These are phyloP conservation scores for Populus hybrid DNA, from an alignment of 441 rosid genomes.

Conservation along the genomic window DNA sequence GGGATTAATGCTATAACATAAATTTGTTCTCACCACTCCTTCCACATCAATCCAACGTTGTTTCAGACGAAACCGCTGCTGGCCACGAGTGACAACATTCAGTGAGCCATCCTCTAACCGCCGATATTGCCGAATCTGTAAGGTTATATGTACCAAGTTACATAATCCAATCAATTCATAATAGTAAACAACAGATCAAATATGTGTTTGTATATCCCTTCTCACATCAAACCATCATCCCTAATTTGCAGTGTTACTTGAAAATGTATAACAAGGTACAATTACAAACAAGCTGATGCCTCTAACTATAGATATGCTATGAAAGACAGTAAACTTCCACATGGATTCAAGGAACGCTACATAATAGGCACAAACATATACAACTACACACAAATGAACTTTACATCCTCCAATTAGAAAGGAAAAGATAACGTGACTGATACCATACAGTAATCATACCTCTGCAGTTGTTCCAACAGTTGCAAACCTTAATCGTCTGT, in stretches of 20 bases:
- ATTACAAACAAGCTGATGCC: background rate
- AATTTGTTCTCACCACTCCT: constrained; percentile 65
- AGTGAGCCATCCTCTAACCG: constrained; percentile 78
- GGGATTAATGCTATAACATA: constrained; percentile 6
- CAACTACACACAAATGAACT: background rate
- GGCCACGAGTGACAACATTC: constrained; percentile 88
- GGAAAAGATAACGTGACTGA: background rate
- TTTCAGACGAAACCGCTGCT: constrained; percentile 72
- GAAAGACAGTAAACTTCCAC: background rate
- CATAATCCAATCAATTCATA: background rate
- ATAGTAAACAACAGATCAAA: no score
- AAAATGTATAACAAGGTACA: background rate
- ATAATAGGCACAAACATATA: background rate
- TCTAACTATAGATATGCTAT: background rate
- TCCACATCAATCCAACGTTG: constrained; percentile 79
- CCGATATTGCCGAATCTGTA: constrained; percentile 83
- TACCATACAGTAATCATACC: constrained; percentile 33
- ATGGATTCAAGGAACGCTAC: background rate
- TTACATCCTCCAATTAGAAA: constrained; percentile 8
- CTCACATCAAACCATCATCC: background rate
- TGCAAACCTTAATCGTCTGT: constrained; percentile 43
- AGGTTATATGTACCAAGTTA: constrained; percentile 11
- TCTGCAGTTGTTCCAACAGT: constrained; percentile 84
- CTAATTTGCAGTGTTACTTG: background rate
- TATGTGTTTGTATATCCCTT: background rate